Percentiles rank a stretch among this genome's conserved stretches.
These are phyloP conservation scores for Tulasnella sp. DNA, from an alignment of 768 basidiomycete genomes.

Conservation along the genomic window DNA sequence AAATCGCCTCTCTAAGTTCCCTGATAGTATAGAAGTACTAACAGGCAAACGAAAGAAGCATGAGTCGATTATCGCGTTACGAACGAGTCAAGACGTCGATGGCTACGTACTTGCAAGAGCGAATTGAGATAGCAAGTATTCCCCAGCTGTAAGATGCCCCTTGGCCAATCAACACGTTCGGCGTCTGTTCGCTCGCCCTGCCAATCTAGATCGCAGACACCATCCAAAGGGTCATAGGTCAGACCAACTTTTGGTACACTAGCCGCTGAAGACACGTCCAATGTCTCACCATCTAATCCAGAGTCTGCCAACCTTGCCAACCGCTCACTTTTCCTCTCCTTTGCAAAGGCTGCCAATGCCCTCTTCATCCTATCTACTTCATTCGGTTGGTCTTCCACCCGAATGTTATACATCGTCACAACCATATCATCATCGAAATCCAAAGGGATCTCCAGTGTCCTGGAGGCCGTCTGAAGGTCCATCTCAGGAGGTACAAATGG, in stretches of 20 bases:
- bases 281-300: conserved; percentile 73
- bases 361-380: conserved; percentile 62
- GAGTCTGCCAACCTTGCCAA: conserved; percentile 53
- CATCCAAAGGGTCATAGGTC: background rate
- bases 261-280: too few species aligned
- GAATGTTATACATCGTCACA: conserved; percentile 56
- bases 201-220: conserved; percentile 37
- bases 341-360: conserved; percentile 63
- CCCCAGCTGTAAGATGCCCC: conserved; percentile 79
- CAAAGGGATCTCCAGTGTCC: conserved; percentile 53
- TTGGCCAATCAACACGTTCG: conserved; percentile 57
- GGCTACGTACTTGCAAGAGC: conserved; percentile 46
- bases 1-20: conserved; percentile 69
- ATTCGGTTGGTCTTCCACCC: conserved; percentile 63
- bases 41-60: background rate
- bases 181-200: conserved; percentile 37
- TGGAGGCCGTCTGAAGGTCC: conserved; percentile 61
- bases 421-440: conserved; percentile 74
- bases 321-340: conserved; percentile 60
- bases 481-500: conserved; percentile 33
- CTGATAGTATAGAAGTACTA: conserved; percentile 96
- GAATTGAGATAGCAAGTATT: conserved; percentile 86
- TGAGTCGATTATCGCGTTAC: background rate
- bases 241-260: too few species aligned
- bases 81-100: background rate